Evolutionary conservation across 75 land plant genomes (phyloP), one percentile per base, ranked within the genome.

Genomic region (Ceratopteris richardii): DNA sequence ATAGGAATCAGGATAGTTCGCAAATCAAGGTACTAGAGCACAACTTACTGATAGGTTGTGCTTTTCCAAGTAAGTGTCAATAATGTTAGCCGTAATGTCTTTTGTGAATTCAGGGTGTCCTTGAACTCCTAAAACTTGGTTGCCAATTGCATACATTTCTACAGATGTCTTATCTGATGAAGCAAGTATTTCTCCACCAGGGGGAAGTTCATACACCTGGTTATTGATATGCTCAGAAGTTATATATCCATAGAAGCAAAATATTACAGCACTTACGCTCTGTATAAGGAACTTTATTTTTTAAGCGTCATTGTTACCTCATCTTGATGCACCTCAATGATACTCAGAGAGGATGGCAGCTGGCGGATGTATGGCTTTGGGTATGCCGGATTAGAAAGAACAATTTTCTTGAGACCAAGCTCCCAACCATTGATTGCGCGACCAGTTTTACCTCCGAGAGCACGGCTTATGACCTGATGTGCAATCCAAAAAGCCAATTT

Each of bases 21-120:
- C 29, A 61, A 54, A 20, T n/a, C n/a, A n/a, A n/a, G n/a, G n/a
- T n/a, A n/a, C n/a, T n/a, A n/a, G n/a, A n/a, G n/a, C n/a, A n/a
- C n/a, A n/a, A 57, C 43, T 36, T 68, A 87, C 87, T 71, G 37
- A 24, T n/a, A 87, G 71, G 26, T 57, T 56, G 24, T 70, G 39
- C 46, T 50, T 46, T 0, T 62, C 41, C 1, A 57, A 58, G 31
- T 81, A 77, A 0, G 64, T 58, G 14, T 80, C 79, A 29, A 86
- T 65, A 27, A 89, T 69, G 76, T 74, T 48, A 20, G 67, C 19
- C 0, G 87, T 66, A 60, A 89, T 85, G 72, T 82, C 95, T 19
- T 67, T 62, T 39, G 65, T 86, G 72, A 87, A 89, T 63, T 89
- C 95, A 9, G 90, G 90, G 42, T 89, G 90, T 51, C 95, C 95